Evolutionary conservation across 768 basidiomycete genomes (phyloP).

Genomic region (Pleurotus tuoliensis): DNA sequence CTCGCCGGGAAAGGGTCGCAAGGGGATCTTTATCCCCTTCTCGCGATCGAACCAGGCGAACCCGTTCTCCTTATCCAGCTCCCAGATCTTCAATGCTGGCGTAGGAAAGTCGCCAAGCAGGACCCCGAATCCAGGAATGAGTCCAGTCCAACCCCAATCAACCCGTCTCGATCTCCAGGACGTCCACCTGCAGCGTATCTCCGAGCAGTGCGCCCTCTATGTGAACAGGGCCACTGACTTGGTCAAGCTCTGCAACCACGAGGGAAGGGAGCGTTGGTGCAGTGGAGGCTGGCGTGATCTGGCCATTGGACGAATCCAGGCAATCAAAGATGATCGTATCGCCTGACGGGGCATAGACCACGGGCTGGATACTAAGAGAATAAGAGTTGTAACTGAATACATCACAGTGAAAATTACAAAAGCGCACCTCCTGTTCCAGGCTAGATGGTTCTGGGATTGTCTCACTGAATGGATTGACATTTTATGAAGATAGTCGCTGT

Average conservation of each 20-base stretch:
- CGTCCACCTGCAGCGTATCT: slow-evolving; percentile 58
- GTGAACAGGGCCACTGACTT: slow-evolving; percentile 59
- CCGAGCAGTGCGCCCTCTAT: slow-evolving; percentile 49
- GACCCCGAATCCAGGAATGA: slow-evolving; percentile 58
- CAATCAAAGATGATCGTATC: slow-evolving; percentile 56
- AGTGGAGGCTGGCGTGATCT: slow-evolving; percentile 44
- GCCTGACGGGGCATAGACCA: slow-evolving; percentile 46
- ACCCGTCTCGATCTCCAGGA: slow-evolving; percentile 50
- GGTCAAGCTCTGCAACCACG: slow-evolving; percentile 45
- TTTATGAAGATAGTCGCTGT: too few species aligned
- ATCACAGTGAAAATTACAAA: not conserved
- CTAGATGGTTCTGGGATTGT: slow-evolving; percentile 48
- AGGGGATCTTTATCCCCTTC: slow-evolving; percentile 43
- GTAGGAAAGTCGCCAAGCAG: slow-evolving; percentile 51
- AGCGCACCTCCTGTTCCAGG: slow-evolving; percentile 57
- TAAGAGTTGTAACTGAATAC: not conserved
- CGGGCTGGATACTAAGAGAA: slow-evolving; percentile 44
- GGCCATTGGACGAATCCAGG: slow-evolving; percentile 61
- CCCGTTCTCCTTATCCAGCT: slow-evolving; percentile 33
- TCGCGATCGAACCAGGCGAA: slow-evolving; percentile 50
- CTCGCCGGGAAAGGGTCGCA: slow-evolving; percentile 59
- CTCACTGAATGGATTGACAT: slow-evolving; percentile 54
- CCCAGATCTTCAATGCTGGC: slow-evolving; percentile 53
- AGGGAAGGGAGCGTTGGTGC: slow-evolving; percentile 31
- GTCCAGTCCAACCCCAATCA: slow-evolving; percentile 60